These are phyloP conservation scores for Marsdenia floribunda DNA, from an alignment of 257 asterid genomes.

Conservation along the genomic window DNA sequence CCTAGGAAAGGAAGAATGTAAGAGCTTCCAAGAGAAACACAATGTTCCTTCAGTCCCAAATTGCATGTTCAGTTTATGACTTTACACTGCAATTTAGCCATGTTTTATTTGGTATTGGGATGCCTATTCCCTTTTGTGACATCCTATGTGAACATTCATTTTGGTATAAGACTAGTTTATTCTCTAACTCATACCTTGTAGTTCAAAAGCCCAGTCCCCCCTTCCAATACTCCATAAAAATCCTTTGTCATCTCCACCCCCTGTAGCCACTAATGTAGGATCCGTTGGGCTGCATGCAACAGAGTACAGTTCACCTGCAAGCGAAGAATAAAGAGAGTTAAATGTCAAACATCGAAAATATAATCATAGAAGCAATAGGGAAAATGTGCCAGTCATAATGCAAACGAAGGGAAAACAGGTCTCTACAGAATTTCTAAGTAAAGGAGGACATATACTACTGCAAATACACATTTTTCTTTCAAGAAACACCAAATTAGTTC, in stretches of 20 bases:
- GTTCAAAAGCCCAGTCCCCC: constrained; percentile 77
- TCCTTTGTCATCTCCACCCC: constrained; percentile 96
- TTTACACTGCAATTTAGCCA: too few species aligned
- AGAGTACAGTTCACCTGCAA: constrained; percentile 71
- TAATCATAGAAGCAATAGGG: not conserved
- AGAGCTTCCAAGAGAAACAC: constrained; percentile 9
- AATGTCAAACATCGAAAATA: not conserved
- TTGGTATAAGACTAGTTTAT: not conserved
- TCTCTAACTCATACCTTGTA: constrained; percentile 46
- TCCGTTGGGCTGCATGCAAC: constrained; percentile 82
- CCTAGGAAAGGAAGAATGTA: constrained; percentile 42
- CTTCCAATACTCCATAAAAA: constrained; percentile 70
- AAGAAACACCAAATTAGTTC: not conserved
- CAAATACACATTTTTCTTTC: too few species aligned
- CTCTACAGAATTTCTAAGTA: not conserved
- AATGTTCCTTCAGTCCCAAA: not conserved
- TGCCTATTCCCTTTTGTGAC: not conserved
- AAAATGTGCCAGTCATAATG: not conserved
- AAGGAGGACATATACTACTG: not conserved
- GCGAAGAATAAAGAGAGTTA: constrained; percentile 3
- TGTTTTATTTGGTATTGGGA: not conserved
- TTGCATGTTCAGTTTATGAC: not conserved
- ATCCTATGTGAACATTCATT: not conserved
- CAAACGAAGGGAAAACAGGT: not conserved
- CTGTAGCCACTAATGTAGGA: constrained; percentile 79